Base-by-base conservation (phyloP, 2,329 filamentous ascomycete species). In the Tolypocladium nubicola region DNA sequence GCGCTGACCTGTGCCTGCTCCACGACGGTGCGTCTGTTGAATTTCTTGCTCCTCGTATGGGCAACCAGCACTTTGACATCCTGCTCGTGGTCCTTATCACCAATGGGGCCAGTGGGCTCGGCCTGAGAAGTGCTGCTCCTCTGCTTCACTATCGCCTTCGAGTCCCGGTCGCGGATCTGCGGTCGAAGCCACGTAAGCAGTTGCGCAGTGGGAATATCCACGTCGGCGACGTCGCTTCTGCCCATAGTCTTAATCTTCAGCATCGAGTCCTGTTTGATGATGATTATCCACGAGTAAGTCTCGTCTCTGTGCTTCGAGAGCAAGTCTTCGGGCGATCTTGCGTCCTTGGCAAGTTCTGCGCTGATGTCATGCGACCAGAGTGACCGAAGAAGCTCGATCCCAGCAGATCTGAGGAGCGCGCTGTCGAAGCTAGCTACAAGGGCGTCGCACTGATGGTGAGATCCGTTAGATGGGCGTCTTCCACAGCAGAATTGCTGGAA, bases 361-460 rank as follows among this genome's bases (percentile, higher is more conserved):
- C 86, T 93, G 68, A 97, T 89, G 57, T 89, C 87, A 65, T 90
- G 84, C 1, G 84, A 79, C 87, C 94, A 97, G 4, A 99, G 79
- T 33, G 82, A 83, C 58, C 88, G 84, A 10, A 97, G 76, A 47
- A 97, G 79, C 62, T 89, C 87, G 30, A 96, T 77, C 1, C 91
- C 92, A 0, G 82, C 80, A 0, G 87, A 88, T 43, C 89, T 85
- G 14, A 97, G 80, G 4, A 90, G 81, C 4, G 84, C 80, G 0
- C 87, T 76, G 66, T 96, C 91, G 65, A 96, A 95, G 65, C 90
- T 93, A 13, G 91, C 89, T 41, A 99, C 86, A 3, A 97, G 83
- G 16, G 94, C 89, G 69, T 97, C 92, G 66, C 92, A 96, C 79
- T 90, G 23, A 19, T n/a, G 10, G 16, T 23, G 64, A 2, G 8